Evolutionary conservation across 78 protist species (phyloP).

Genomic region (Chrysochromulina parva): DNA sequence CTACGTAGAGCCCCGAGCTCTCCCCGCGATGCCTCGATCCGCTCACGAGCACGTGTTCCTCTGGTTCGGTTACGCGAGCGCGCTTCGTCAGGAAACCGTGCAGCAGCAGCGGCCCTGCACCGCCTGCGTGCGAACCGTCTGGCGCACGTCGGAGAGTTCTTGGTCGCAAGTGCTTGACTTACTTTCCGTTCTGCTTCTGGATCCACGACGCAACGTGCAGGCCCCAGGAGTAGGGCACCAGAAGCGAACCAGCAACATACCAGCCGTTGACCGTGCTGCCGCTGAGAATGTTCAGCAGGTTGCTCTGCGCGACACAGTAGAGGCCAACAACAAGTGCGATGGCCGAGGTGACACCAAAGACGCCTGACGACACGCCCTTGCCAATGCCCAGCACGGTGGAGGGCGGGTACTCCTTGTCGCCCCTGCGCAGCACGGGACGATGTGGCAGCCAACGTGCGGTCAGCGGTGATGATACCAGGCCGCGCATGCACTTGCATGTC

Average conservation of each 20-base stretch:
- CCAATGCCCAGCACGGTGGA: conserved; percentile 6
- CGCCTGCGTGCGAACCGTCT: too few species aligned
- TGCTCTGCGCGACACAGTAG: neutral
- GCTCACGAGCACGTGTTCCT: too few species aligned
- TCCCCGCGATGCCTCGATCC: too few species aligned
- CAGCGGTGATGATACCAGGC: neutral
- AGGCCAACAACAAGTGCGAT: neutral
- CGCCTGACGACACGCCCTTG: neutral
- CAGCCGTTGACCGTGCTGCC: conserved; percentile 4
- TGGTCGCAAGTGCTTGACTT: too few species aligned
- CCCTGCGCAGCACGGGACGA: too few species aligned
- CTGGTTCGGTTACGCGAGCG: too few species aligned
- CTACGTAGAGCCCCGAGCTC: too few species aligned
- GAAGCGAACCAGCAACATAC: neutral
- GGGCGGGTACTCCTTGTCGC: conserved; percentile 6
- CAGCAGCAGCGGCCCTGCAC: too few species aligned
- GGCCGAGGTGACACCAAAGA: neutral
- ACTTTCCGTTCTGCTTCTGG: conserved; percentile 24
- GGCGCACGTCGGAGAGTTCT: too few species aligned
- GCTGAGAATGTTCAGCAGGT: neutral
- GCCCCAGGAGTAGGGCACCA: conserved; percentile 17
- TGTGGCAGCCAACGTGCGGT: neutral
- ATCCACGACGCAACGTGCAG: conserved; percentile 9
- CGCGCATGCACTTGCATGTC: too few species aligned
- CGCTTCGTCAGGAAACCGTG: too few species aligned